Percentiles rank a stretch among this genome's conserved stretches.
Conservation (phyloP, 345 rosid species). For the Eucalyptus marginata region DNA sequence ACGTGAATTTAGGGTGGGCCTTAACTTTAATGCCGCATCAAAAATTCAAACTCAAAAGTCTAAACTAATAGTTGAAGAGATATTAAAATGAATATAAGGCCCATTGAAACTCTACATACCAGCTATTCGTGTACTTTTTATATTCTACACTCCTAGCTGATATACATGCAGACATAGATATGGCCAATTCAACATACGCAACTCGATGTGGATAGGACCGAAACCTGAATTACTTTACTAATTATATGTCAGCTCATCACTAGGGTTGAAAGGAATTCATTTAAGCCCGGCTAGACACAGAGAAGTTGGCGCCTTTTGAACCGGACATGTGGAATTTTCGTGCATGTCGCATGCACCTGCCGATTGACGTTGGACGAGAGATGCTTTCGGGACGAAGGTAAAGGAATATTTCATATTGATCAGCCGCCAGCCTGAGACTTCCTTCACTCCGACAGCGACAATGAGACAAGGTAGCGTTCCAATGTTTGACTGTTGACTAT, state of each 20-base stretch:
- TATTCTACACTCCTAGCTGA: not conserved
- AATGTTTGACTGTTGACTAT: not conserved
- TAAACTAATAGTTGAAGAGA: too few species aligned
- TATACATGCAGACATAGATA: not conserved
- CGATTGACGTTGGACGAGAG: not conserved
- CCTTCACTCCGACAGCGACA: not conserved
- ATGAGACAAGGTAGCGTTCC: not conserved
- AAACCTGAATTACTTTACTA: not conserved
- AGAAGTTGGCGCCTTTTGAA: not conserved
- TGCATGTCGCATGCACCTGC: not conserved
- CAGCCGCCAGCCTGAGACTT: not conserved
- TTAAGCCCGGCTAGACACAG: not conserved
- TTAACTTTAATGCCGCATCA: not conserved
- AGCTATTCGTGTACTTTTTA: not conserved
- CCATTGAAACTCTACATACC: not conserved
- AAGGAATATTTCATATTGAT: not conserved
- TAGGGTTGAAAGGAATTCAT: not conserved
- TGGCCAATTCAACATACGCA: not conserved
- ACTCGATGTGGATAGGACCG: not conserved
- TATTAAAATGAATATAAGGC: not conserved
- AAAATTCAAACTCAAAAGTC: too few species aligned
- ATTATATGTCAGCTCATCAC: not conserved
- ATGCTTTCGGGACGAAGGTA: not conserved
- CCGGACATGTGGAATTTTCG: not conserved
- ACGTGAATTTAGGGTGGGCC: not conserved